Evolutionary conservation across 208 protist genomes (phyloP).

Genomic region (Leishmania turanica): DNA sequence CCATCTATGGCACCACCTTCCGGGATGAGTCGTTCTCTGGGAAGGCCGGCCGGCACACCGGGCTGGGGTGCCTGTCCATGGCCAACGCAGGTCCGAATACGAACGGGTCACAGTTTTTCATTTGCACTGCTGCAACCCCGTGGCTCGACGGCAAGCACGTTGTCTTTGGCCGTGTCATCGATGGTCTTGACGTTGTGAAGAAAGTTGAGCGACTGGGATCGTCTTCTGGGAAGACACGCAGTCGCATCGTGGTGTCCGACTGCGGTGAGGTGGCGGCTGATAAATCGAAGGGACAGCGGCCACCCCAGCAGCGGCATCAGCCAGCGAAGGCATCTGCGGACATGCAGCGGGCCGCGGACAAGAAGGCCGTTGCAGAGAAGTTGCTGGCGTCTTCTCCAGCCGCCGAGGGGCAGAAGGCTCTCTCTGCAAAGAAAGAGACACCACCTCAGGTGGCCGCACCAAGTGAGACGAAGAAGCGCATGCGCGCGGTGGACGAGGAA

Average conservation of each 20-base stretch:
- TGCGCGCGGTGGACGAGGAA: slow-evolving; percentile 34
- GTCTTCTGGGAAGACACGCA: slow-evolving; percentile 67
- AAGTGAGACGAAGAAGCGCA: slow-evolving; percentile 29
- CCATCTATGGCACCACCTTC: slow-evolving; percentile 98
- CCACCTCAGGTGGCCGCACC: not conserved
- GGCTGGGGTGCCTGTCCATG: slow-evolving; percentile 97
- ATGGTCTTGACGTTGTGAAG: slow-evolving; percentile 88
- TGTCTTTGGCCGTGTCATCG: slow-evolving; percentile 94
- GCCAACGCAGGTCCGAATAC: slow-evolving; percentile 98
- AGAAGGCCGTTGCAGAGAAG: slow-evolving; percentile 9
- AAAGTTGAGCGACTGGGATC: slow-evolving; percentile 79
- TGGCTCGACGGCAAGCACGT: slow-evolving; percentile 96
- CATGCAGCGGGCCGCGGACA: not conserved
- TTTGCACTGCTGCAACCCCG: slow-evolving; percentile 85
- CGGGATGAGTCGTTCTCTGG: slow-evolving; percentile 97
- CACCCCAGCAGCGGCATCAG: not conserved
- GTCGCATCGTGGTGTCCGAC: slow-evolving; percentile 64
- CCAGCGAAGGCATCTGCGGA: slow-evolving; percentile 6
- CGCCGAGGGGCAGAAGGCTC: slow-evolving; percentile 2
- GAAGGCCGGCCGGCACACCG: slow-evolving; percentile 92
- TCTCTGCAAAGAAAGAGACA: slow-evolving; percentile 5
- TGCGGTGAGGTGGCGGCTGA: slow-evolving; percentile 71
- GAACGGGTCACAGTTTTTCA: slow-evolving; percentile 97
- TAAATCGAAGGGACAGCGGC: slow-evolving; percentile 15
- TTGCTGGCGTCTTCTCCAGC: not conserved